A percentile compares a stretch with the other conserved stretches of the same genome.
Conservation (phyloP, 1,284 basidiomycete species). For the Ustilago cynodontis region DNA sequence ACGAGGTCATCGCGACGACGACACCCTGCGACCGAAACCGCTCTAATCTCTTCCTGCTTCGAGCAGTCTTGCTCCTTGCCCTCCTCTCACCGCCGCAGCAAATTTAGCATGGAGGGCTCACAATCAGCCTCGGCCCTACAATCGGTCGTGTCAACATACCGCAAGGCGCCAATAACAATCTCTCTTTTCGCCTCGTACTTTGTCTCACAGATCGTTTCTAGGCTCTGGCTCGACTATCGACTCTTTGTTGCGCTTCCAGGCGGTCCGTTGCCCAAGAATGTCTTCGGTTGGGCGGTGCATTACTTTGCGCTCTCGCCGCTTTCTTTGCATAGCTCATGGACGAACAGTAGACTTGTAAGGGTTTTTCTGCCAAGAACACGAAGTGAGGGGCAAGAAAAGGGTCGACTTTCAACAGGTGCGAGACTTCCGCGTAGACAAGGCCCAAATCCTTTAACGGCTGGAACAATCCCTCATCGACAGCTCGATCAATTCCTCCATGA, state of each 20-base stretch:
- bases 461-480: slow-evolving; percentile 45
- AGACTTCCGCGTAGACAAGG: slow-evolving; percentile 23
- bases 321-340: slow-evolving; percentile 28
- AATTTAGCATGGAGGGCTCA: slow-evolving; percentile 7
- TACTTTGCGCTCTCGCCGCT: slow-evolving; percentile 38
- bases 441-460: slow-evolving; percentile 17
- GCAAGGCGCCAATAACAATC: slow-evolving; percentile 34
- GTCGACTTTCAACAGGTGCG: slow-evolving; percentile 18
- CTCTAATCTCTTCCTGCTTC: not conserved
- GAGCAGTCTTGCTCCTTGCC: not conserved
- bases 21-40: too few relatives aligned
- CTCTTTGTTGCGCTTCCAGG: slow-evolving; percentile 44
- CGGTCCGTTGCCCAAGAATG: slow-evolving; percentile 42
- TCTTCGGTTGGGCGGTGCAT: slow-evolving; percentile 48
- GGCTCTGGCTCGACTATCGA: slow-evolving; percentile 34
- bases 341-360: slow-evolving; percentile 11
- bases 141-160: slow-evolving; percentile 26
- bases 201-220: slow-evolving; percentile 33
- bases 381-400: not conserved
- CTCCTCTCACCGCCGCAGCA: not conserved
- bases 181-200: slow-evolving; percentile 38
- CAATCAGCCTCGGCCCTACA: slow-evolving; percentile 10
- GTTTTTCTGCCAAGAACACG: slow-evolving; percentile 7
- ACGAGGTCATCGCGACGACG: too few relatives aligned
- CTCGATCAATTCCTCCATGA: slow-evolving; percentile 26